phyloP scores from a whole-genome alignment of 768 basidiomycete genomes.

The Lentinula raphanica region DNA sequence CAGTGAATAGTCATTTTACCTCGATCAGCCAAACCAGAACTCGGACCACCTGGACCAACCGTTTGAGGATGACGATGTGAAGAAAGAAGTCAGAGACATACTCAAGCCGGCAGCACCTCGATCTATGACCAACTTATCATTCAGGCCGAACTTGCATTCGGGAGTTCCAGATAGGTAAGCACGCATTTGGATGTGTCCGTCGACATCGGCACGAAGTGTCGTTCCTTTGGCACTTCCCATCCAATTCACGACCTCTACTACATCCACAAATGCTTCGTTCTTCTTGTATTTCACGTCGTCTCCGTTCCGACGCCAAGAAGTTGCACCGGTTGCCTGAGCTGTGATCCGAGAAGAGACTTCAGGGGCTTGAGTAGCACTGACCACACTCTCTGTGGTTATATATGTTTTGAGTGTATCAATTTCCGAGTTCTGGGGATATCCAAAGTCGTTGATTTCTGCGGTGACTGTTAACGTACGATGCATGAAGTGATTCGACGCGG shows the following conservation, averaged over 20 bases:
- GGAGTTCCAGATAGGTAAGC: slow-evolving; percentile 96
- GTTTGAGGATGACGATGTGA: not conserved
- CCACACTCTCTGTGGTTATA: slow-evolving; percentile 96
- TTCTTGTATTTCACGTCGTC: slow-evolving; percentile 98
- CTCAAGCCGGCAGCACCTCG: slow-evolving; percentile 31
- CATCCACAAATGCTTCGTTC: slow-evolving; percentile 99
- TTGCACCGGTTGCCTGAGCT: slow-evolving; percentile 92
- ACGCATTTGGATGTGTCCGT: slow-evolving; percentile 97
- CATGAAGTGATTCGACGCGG: not conserved
- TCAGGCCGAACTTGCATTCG: slow-evolving; percentile 98
- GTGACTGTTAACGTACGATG: not conserved
- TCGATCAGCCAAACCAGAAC: slow-evolving; percentile 39
- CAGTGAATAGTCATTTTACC: slow-evolving; percentile 25
- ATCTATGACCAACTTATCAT: slow-evolving; percentile 97
- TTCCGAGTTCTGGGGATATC: slow-evolving; percentile 98
- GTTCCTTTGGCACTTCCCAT: slow-evolving; percentile 97
- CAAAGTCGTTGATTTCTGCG: slow-evolving; percentile 93
- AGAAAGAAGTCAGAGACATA: not conserved
- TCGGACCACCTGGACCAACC: not conserved
- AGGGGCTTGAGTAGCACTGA: slow-evolving; percentile 22
- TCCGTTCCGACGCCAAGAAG: slow-evolving; percentile 75
- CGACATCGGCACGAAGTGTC: slow-evolving; percentile 91
- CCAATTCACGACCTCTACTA: slow-evolving; percentile 93
- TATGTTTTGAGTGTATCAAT: slow-evolving; percentile 96
- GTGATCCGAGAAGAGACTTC: slow-evolving; percentile 98